Conservation (phyloP, 306 rosid species). For the Cicer bijugum region DNA sequence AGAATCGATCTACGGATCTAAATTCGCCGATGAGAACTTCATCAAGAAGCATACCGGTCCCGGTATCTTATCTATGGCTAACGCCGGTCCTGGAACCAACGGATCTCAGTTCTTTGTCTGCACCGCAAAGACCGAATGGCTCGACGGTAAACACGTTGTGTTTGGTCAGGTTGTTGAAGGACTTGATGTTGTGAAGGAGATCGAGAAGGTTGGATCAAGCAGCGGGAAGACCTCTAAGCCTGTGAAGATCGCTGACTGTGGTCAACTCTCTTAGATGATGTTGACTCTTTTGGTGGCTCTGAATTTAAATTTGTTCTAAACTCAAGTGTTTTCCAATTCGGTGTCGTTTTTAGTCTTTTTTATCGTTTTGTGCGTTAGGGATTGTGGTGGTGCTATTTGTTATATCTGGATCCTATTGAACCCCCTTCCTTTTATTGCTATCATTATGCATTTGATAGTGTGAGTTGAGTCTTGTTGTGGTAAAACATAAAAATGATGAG, state of each 20-base stretch:
- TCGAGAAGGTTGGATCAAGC: slow-evolving; percentile 81
- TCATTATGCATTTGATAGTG: slow-evolving; percentile 6
- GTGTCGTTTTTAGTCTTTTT: slow-evolving; percentile 17
- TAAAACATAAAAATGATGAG: slow-evolving; percentile 48
- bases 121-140: slow-evolving; percentile 84
- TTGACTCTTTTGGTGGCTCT: slow-evolving; percentile 47
- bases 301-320: slow-evolving; percentile 11
- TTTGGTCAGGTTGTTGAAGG: slow-evolving; percentile 81
- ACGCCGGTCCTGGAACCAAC: slow-evolving; percentile 88
- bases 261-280: slow-evolving; percentile 74
- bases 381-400: slow-evolving; percentile 40
- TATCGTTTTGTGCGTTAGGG: slow-evolving; percentile 6
- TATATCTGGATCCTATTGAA: slow-evolving; percentile 32
- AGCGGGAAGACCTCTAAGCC: slow-evolving; percentile 67
- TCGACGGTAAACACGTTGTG: slow-evolving; percentile 91
- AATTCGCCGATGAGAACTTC: slow-evolving; percentile 96
- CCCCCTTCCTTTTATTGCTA: slow-evolving; percentile 13
- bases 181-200: slow-evolving; percentile 52
- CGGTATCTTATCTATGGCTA: slow-evolving; percentile 87
- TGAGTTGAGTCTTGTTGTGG: slow-evolving; percentile 43
- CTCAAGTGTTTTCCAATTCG: slow-evolving; percentile 20
- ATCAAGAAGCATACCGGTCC: slow-evolving; percentile 90
- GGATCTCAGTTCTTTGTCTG: slow-evolving; percentile 98
- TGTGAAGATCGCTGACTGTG: slow-evolving; percentile 70
- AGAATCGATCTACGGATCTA: slow-evolving; percentile 86